Conservation (phyloP, 83 land plant species). For the Picea abies region DNA sequence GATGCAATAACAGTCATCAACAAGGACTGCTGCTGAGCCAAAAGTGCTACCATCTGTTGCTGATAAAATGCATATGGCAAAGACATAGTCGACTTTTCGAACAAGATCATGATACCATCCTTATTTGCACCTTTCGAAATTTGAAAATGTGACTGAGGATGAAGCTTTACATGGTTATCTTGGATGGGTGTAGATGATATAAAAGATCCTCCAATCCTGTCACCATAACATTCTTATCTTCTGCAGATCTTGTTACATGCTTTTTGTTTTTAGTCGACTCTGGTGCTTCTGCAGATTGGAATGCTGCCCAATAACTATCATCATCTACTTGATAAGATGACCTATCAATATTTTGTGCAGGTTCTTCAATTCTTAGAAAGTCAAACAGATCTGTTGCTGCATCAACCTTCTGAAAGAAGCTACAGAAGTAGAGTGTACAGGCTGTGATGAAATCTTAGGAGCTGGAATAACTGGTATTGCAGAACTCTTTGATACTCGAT, state of each 20-base stretch:
- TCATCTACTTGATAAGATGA: conserved; percentile 17
- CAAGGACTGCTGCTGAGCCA: no score
- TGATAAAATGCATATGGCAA: conserved; percentile 14
- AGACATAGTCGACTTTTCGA: no score
- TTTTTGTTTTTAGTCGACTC: background rate
- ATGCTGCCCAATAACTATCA: conserved; percentile 16
- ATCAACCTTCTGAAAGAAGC: conserved; percentile 11
- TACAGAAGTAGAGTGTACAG: background rate
- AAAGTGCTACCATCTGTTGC: conserved; percentile 62
- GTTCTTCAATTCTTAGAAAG: conserved; percentile 3
- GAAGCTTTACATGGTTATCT: background rate
- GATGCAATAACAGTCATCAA: no score
- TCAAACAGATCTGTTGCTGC: conserved; percentile 6
- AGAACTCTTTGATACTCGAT: conserved; percentile 7
- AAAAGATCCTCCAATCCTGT: conserved; percentile 19
- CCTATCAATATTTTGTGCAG: conserved; percentile 1
- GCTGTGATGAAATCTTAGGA: background rate
- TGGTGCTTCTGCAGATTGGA: conserved; percentile 7
- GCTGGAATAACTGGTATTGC: conserved; percentile 2
- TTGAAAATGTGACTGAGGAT: background rate
- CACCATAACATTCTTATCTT: background rate
- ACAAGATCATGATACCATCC: no score
- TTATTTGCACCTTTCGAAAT: no score
- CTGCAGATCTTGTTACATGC: background rate
- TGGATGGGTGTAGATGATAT: background rate